Evolutionary conservation across 2,329 filamentous ascomycete species (phyloP).

Genomic region (Metarhizium brunneum): DNA sequence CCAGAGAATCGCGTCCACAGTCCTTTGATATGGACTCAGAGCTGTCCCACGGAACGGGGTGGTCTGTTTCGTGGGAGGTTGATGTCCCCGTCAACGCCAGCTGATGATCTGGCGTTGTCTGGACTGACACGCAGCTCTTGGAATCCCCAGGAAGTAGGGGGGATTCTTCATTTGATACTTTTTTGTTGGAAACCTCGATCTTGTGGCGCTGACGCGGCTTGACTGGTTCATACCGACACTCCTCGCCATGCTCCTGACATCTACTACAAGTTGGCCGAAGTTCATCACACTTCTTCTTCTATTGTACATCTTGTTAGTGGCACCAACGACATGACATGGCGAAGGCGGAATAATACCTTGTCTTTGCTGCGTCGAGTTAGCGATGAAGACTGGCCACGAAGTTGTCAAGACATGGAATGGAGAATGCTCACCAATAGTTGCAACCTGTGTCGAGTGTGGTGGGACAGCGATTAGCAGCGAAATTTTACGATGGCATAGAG

Average conservation of each 20-base stretch:
- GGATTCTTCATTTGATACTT: not conserved
- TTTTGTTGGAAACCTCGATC: conserved; percentile 13
- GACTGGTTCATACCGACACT: conserved; percentile 42
- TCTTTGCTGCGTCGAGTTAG: conserved; percentile 34
- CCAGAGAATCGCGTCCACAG: conserved; percentile 5
- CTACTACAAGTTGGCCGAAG: conserved; percentile 39
- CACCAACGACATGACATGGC: not conserved
- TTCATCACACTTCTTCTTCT: conserved; percentile 54
- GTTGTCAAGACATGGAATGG: not conserved
- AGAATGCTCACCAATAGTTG: conserved; percentile 37
- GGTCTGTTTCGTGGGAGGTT: no score
- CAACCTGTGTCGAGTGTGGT: conserved; percentile 30
- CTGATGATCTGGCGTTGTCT: conserved; percentile 9
- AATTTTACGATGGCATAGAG: not conserved
- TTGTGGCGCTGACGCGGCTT: conserved; percentile 29
- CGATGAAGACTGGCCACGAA: not conserved
- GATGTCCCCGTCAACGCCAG: conserved; percentile 7
- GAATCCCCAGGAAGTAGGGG: not conserved
- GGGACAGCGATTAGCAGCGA: conserved; percentile 1
- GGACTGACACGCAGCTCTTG: conserved; percentile 2
- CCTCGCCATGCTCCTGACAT: conserved; percentile 37
- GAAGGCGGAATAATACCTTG: conserved; percentile 31
- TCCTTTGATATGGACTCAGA: not conserved
- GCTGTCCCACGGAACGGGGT: conserved; percentile 8
- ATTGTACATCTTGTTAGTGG: not conserved